These are phyloP conservation scores for Chalaropsis ovoidea DNA, from an alignment of 2,329 filamentous ascomycete species.

Conservation along the genomic window DNA sequence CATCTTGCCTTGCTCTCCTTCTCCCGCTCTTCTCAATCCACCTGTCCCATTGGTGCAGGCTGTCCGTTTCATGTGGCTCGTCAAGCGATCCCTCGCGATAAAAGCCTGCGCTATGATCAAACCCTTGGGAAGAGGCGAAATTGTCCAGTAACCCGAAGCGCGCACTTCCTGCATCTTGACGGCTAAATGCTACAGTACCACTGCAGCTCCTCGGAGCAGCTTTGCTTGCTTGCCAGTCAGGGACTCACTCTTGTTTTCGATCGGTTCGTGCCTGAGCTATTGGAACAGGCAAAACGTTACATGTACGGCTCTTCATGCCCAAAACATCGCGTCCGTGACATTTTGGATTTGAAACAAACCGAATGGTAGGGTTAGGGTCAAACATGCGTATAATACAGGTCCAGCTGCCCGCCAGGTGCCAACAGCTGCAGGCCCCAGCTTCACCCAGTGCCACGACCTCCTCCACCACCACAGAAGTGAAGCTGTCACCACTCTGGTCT, in stretches of 20 bases:
- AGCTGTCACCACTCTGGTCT: constrained; percentile 17
- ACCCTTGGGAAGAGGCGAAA: background rate
- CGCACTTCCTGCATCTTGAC: background rate
- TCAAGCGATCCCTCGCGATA: constrained; percentile 11
- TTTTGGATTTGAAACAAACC: background rate
- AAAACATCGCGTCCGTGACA: background rate
- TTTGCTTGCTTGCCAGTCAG: background rate
- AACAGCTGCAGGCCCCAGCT: background rate
- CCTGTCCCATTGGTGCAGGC: background rate
- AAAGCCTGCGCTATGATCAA: background rate
- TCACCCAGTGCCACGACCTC: background rate
- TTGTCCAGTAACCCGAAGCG: background rate
- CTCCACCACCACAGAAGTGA: background rate
- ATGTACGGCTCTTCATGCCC: background rate
- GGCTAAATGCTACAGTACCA: background rate
- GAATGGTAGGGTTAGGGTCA: background rate
- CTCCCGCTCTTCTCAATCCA: background rate
- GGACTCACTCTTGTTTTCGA: too few species aligned
- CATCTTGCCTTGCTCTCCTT: background rate
- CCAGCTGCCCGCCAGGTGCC: background rate
- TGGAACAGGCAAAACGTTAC: background rate
- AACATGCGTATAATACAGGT: too few species aligned
- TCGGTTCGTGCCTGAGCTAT: background rate
- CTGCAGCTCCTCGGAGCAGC: background rate
- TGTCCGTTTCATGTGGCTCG: constrained; percentile 6